These are phyloP conservation scores for Litsea cubeba DNA, from an alignment of 164 flowering plant genomes.

Conservation along the genomic window DNA sequence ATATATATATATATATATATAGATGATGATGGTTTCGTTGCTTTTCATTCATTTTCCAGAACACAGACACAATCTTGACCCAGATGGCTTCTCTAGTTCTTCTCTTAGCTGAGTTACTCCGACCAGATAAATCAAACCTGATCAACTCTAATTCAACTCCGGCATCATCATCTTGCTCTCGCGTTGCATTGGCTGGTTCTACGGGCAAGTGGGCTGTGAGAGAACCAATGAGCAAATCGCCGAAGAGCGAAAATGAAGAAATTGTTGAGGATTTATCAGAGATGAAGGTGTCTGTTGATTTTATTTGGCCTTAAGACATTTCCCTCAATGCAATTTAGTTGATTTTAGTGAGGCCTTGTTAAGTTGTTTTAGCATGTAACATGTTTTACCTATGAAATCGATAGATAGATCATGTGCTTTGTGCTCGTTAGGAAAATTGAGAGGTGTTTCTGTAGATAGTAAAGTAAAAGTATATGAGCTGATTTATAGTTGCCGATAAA, in stretches of 20 bases:
- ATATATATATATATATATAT: not conserved
- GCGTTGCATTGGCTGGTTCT: not conserved
- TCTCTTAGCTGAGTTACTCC: constrained; percentile 5
- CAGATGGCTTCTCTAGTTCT: constrained; percentile 13
- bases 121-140: not conserved
- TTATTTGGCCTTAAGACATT: constrained; percentile 6
- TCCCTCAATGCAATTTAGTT: not conserved
- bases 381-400: too few relatives aligned
- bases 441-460: too few relatives aligned
- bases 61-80: not conserved
- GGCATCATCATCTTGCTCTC: not conserved
- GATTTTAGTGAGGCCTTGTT: not conserved
- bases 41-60: not conserved
- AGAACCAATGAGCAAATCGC: not conserved
- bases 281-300: constrained; percentile 9
- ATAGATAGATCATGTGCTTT: not conserved
- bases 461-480: not conserved
- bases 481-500: not conserved
- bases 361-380: not conserved
- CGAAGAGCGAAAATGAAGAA: not conserved
- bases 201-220: not conserved
- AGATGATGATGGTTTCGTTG: not conserved
- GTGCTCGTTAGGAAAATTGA: not conserved
- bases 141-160: not conserved
- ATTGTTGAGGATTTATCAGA: constrained; percentile 1